Evolutionary conservation across 2,329 filamentous ascomycete genomes (phyloP).

Genomic region (Talaromyces sp.): DNA sequence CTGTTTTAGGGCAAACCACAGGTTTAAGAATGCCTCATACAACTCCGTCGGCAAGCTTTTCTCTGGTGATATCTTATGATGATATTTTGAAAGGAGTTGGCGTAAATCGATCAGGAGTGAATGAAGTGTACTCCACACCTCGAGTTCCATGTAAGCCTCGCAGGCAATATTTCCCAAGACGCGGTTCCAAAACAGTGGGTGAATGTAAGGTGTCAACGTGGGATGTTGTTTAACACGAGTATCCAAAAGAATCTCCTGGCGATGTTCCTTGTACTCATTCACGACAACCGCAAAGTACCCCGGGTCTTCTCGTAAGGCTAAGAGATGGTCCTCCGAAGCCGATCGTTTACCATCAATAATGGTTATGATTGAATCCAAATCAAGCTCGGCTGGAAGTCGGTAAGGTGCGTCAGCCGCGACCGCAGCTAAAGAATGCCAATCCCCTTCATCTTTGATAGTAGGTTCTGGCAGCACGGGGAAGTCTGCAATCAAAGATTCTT

Average conservation of each 20-base stretch:
- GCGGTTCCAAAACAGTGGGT: not conserved
- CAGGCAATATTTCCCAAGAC: not conserved
- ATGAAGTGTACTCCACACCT: not conserved
- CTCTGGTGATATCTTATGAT: not conserved
- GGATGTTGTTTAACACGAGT: not conserved
- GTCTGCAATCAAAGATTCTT: not conserved
- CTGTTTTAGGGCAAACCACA: not conserved
- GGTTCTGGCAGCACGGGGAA: not conserved
- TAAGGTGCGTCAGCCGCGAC: not conserved
- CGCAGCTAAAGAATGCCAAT: not conserved
- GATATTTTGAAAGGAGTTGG: not conserved
- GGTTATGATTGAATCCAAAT: not conserved
- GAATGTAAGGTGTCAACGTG: not conserved
- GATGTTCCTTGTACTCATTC: conserved; percentile 29
- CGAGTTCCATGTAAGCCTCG: not conserved
- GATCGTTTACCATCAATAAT: conserved; percentile 35
- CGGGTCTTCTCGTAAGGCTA: conserved; percentile 59
- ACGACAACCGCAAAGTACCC: conserved; percentile 53
- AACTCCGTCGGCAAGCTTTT: not conserved
- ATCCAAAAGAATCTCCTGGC: not conserved
- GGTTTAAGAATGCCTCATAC: not conserved
- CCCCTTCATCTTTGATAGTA: not conserved
- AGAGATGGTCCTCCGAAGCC: conserved; percentile 55
- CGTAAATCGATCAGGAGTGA: not conserved
- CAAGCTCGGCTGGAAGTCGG: not conserved